phyloP scores from a whole-genome alignment of 2,329 filamentous ascomycete species.

The Cladophialophora bantiana region DNA sequence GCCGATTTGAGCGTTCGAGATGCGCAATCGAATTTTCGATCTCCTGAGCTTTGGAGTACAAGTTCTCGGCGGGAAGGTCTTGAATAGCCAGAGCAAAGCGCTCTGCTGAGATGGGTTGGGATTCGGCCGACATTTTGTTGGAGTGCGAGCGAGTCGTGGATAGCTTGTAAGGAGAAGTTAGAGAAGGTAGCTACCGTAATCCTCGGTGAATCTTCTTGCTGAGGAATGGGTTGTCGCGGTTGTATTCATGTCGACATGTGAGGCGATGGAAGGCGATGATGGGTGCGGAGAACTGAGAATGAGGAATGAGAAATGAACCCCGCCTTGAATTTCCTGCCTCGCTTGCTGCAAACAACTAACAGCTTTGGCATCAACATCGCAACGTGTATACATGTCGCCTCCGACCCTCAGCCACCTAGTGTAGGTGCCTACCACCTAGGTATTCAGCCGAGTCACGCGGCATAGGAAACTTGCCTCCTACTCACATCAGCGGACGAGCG shows the following conservation, averaged over 20 bases:
- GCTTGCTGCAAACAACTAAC: not conserved
- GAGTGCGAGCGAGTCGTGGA: not conserved
- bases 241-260: not conserved
- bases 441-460: no score
- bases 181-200: not conserved
- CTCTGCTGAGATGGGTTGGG: conserved; percentile 57
- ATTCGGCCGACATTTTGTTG: conserved; percentile 57
- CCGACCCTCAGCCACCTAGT: no score
- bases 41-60: conserved; percentile 68
- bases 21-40: conserved; percentile 67
- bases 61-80: conserved; percentile 63
- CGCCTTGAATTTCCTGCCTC: not conserved
- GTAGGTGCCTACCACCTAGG: no score
- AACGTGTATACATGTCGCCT: no score
- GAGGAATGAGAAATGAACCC: not conserved
- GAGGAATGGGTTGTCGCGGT: not conserved
- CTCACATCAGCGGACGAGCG: no score
- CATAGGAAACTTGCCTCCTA: no score
- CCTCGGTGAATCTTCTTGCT: not conserved
- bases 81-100: conserved; percentile 64
- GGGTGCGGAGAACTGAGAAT: not conserved
- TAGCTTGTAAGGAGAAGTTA: not conserved
- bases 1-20: conserved; percentile 63
- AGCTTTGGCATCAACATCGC: not conserved
- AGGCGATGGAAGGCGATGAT: not conserved